phyloP scores from a whole-genome alignment of 2,329 filamentous ascomycete genomes.

The Verticillium dahliae region DNA sequence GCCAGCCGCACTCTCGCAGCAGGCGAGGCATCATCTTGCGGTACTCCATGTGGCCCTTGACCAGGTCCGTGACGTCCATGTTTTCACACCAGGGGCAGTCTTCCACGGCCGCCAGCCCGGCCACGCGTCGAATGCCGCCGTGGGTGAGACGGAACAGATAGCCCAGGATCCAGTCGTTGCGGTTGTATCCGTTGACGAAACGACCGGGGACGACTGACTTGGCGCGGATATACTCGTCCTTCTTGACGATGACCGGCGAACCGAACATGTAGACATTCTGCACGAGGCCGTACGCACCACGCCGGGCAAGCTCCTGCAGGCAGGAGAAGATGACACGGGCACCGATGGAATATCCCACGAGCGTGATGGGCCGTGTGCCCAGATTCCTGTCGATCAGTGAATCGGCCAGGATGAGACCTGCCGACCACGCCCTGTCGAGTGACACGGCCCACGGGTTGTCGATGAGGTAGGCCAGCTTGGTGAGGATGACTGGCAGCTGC shows the following conservation, averaged over 20 bases:
- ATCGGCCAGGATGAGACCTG: slow-evolving; percentile 88
- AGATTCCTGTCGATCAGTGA: slow-evolving; percentile 88
- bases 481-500: slow-evolving; percentile 84
- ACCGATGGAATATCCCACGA: slow-evolving; percentile 91
- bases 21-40: slow-evolving; percentile 85
- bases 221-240: slow-evolving; percentile 78
- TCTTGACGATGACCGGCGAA: slow-evolving; percentile 83
- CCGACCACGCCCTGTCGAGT: slow-evolving; percentile 78
- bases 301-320: slow-evolving; percentile 75
- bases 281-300: slow-evolving; percentile 77
- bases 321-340: slow-evolving; percentile 90
- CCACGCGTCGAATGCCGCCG: slow-evolving; percentile 83
- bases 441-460: slow-evolving; percentile 99
- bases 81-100: slow-evolving; percentile 80
- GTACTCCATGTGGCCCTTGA: slow-evolving; percentile 95
- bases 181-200: slow-evolving; percentile 90
- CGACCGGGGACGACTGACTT: slow-evolving; percentile 83
- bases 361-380: slow-evolving; percentile 82
- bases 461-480: slow-evolving; percentile 91
- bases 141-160: slow-evolving; percentile 94
- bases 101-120: slow-evolving; percentile 73
- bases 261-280: slow-evolving; percentile 97
- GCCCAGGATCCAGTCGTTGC: slow-evolving; percentile 93
- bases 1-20: slow-evolving; percentile 82
- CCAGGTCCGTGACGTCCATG: slow-evolving; percentile 76